Evolutionary conservation across 257 asterid genomes (phyloP).

Genomic region (Solanum chmielewskii): DNA sequence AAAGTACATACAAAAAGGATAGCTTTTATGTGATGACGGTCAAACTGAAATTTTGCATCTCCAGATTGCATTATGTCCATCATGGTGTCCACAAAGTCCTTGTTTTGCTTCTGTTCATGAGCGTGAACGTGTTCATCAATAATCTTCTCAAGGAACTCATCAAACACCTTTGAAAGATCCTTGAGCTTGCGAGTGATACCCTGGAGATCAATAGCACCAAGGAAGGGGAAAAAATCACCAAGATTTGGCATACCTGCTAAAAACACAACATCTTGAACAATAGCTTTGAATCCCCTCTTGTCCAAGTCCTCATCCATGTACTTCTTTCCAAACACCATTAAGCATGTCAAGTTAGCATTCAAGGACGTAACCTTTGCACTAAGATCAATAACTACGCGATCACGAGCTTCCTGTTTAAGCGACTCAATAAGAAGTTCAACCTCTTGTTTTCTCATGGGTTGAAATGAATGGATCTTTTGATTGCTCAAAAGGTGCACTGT

Average conservation of each 20-base stretch:
- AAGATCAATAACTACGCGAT: background rate
- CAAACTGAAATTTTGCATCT: background rate
- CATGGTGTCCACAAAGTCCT: background rate
- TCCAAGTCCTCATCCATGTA: background rate
- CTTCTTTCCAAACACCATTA: conserved; percentile 2
- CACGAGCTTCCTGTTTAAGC: background rate
- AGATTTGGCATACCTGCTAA: background rate
- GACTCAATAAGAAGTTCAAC: background rate
- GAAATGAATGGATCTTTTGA: background rate
- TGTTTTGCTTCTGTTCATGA: background rate
- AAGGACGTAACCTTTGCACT: background rate
- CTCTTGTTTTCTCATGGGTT: background rate
- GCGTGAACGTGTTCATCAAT: background rate
- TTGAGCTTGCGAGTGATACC: background rate
- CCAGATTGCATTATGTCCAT: background rate
- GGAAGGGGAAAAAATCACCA: background rate
- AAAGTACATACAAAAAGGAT: background rate
- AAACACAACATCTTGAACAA: background rate
- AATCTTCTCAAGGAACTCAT: background rate
- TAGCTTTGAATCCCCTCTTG: background rate
- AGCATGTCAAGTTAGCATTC: background rate
- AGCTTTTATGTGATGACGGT: background rate
- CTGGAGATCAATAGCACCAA: background rate
- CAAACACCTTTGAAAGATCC: background rate
- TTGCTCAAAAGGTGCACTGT: background rate